phyloP scores from a whole-genome alignment of 345 rosid species.

The Adansonia digitata region DNA sequence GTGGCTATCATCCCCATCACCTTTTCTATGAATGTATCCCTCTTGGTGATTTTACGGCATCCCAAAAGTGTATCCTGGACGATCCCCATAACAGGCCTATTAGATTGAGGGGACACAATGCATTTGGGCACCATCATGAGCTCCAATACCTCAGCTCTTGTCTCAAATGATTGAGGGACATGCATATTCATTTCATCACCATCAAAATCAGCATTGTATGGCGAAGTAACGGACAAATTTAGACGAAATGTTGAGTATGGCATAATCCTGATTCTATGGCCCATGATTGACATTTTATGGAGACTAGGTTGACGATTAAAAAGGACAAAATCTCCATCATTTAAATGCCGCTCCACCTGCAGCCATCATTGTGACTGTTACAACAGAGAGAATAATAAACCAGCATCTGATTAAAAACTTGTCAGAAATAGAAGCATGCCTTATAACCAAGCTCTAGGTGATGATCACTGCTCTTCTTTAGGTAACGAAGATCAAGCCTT shows the following conservation, averaged over 20 bases:
- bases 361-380: constrained; percentile 5
- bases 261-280: constrained; percentile 93
- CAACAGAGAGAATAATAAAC: neutral
- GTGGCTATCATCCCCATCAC: constrained; percentile 29
- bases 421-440: constrained; percentile 22
- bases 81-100: constrained; percentile 98
- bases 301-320: constrained; percentile 98
- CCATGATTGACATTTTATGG: constrained; percentile 99
- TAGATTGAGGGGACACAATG: constrained; percentile 94
- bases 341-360: constrained; percentile 82
- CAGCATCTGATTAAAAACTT: neutral
- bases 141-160: constrained; percentile 95
- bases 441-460: constrained; percentile 98
- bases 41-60: constrained; percentile 94
- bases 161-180: constrained; percentile 93
- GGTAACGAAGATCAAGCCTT: constrained; percentile 93
- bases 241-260: constrained; percentile 94
- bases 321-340: constrained; percentile 89
- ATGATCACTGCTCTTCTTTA: constrained; percentile 98
- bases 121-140: constrained; percentile 99
- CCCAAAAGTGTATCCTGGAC: constrained; percentile 97
- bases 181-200: constrained; percentile 99
- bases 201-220: constrained; percentile 99
- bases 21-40: constrained; percentile 98
- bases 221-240: constrained; percentile 92